These are phyloP conservation scores for Sporisorium iseilematis-ciliati DNA, from an alignment of 1,284 basidiomycete species.

Conservation along the genomic window DNA sequence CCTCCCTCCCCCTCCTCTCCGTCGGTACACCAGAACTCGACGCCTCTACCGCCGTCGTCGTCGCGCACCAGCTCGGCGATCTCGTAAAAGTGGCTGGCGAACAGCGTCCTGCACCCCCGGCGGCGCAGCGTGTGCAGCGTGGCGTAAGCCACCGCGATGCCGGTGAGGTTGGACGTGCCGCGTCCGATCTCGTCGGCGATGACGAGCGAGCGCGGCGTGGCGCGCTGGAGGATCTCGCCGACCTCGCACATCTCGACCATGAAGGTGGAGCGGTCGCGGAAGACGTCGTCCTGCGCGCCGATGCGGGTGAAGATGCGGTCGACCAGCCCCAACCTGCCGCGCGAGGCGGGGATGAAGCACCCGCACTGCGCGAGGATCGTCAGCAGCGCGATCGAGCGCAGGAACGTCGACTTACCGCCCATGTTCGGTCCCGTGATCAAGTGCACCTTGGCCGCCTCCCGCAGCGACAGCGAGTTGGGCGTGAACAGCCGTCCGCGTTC, in stretches of 20 bases:
- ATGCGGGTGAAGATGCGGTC: constrained; percentile 92
- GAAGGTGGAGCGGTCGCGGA: constrained; percentile 91
- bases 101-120: constrained; percentile 85
- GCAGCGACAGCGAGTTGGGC: constrained; percentile 78
- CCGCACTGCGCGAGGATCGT: constrained; percentile 91
- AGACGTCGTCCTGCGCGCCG: constrained; percentile 96
- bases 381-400: constrained; percentile 91
- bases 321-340: constrained; percentile 85
- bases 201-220: constrained; percentile 70
- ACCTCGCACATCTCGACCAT: constrained; percentile 76
- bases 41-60: constrained; percentile 39
- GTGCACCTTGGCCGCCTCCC: constrained; percentile 71
- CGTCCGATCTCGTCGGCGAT: constrained; percentile 82
- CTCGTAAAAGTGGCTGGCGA: constrained; percentile 98
- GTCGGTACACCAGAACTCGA: constrained; percentile 89
- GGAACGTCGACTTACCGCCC: constrained; percentile 89
- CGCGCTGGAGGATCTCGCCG: constrained; percentile 76
- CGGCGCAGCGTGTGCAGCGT: constrained; percentile 84
- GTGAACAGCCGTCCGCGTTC: constrained; percentile 70
- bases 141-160: constrained; percentile 91
- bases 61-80: constrained; percentile 78
- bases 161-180: constrained; percentile 91
- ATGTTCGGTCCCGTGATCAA: constrained; percentile 96
- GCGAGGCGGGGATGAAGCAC: constrained; percentile 89
- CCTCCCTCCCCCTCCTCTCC: constrained; percentile 73